Evolutionary conservation across 2,329 filamentous ascomycete species (phyloP), one percentile per base, ranked within the genome.

Genomic region (Raffaelea arxii): DNA sequence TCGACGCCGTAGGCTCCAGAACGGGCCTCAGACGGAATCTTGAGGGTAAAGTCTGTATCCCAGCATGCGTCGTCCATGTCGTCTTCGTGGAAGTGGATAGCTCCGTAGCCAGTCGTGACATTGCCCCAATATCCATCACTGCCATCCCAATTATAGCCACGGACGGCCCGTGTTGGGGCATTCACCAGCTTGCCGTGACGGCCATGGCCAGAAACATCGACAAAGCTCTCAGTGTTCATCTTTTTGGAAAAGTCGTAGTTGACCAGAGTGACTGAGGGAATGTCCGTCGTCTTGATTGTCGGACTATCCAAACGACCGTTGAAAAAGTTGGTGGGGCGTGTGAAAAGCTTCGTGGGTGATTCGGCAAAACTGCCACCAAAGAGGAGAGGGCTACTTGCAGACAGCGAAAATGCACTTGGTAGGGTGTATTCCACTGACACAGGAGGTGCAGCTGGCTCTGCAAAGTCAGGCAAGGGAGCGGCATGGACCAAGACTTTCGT

Each of bases 1-100:
- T 27, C 38, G 11, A 45, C 46, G 2, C 37, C 46, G 24, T 45
- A 45, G 19, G 25, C 46, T 4, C 46, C 46, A 9, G 46, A 48
- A 4, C 42, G 37, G 2, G 39, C 36, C 6, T 25, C 24, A 11
- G 36, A 9, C 9, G 46, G 42, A 3, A 45, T 36, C 22, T 27
- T 35, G 11, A 45, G 24, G 12, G 27, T 24, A 14, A 48, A 45
- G 19, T 48, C 46, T 2, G 46, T 48, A 3, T 44, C 46, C 46
- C 46, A 48, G 5, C 16, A 25, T 11, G 46, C 42, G 24, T 48
- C 46, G 39, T 48, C 46, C 19, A 48, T 25, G 25, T 48, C 46
- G 21, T 48, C 46, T 9, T 48, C 46, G 16, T 48, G 46, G 23
- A 48, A 48, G 30, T 48, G 46, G 25, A 48, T 45, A 30, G 46